Evolutionary conservation across 2,329 filamentous ascomycete genomes (phyloP).

Genomic region (Ophiostoma populinum): DNA sequence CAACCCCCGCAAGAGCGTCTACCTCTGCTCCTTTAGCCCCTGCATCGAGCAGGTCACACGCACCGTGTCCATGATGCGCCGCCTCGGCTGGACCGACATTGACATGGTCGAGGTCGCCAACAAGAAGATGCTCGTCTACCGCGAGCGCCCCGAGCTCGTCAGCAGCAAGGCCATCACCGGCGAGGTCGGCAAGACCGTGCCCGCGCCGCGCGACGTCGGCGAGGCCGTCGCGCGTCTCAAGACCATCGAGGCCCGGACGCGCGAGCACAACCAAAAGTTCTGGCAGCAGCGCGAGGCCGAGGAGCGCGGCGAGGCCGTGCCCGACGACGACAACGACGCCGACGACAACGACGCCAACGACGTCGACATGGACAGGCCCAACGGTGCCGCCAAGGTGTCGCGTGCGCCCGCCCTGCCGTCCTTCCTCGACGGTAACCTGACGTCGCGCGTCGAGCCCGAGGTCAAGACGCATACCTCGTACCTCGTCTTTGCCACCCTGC

Average conservation of each 20-base stretch:
- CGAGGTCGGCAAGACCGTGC: constrained; percentile 24
- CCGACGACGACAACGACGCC: constrained; percentile 11
- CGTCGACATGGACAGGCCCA: constrained; percentile 11
- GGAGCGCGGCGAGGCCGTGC: constrained; percentile 9
- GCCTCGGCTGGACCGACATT: constrained; percentile 77
- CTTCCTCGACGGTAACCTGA: constrained; percentile 60
- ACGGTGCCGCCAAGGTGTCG: not conserved
- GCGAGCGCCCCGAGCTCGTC: constrained; percentile 62
- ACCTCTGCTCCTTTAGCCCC: constrained; percentile 88
- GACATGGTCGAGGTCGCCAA: constrained; percentile 83
- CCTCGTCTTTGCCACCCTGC: constrained; percentile 78
- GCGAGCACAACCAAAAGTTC: constrained; percentile 31
- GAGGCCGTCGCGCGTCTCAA: constrained; percentile 62
- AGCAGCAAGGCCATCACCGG: constrained; percentile 40
- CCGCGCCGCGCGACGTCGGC: constrained; percentile 53
- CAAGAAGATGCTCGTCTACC: constrained; percentile 60
- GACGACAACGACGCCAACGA: not conserved
- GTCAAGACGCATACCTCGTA: constrained; percentile 97
- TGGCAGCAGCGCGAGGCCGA: constrained; percentile 7
- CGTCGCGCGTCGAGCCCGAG: constrained; percentile 71
- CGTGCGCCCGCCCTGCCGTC: constrained; percentile 24
- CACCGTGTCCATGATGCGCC: constrained; percentile 65
- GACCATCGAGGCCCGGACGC: constrained; percentile 53
- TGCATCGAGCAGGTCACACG: constrained; percentile 92
- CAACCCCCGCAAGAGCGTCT: constrained; percentile 51